Percentiles rank a stretch among this genome's conserved stretches.
Conservation (phyloP, 352 stramenopile species). For the Achlya hypogyna region DNA sequence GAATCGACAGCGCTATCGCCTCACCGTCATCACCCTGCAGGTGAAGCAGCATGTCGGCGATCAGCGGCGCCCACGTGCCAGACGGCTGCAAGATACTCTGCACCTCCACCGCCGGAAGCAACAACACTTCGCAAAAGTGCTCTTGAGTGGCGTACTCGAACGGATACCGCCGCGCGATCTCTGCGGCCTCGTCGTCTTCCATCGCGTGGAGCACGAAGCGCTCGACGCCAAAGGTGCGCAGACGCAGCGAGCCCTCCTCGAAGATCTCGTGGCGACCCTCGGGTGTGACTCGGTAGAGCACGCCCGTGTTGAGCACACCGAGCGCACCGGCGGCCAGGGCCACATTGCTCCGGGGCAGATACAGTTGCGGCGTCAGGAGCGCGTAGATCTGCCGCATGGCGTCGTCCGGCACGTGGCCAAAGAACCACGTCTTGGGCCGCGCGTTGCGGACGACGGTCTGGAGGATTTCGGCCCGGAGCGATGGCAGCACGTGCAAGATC, state of each 20-base stretch:
- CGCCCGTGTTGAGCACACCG: slow-evolving; percentile 22
- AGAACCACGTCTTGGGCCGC: slow-evolving; percentile 30
- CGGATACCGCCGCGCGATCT: not conserved
- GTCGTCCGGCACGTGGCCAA: slow-evolving; percentile 21
- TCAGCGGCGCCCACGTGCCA: not conserved
- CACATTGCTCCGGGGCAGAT: slow-evolving; percentile 30
- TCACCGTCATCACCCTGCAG: not conserved
- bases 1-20: not conserved
- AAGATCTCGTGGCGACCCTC: not conserved
- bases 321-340: slow-evolving; percentile 23
- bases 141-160: not conserved
- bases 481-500: slow-evolving; percentile 31
- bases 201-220: not conserved
- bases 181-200: not conserved
- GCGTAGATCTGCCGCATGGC: slow-evolving; percentile 29
- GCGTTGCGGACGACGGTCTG: slow-evolving; percentile 26
- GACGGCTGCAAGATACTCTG: not conserved
- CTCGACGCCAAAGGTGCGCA: slow-evolving; percentile 10
- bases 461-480: slow-evolving; percentile 25
- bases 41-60: slow-evolving; percentile 1
- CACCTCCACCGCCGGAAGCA: not conserved
- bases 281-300: not conserved
- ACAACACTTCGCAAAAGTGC: slow-evolving; percentile 15
- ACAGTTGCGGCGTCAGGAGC: slow-evolving; percentile 30
- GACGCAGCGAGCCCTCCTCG: not conserved